These are phyloP conservation scores for Piper longum DNA, from an alignment of 164 flowering plant species.

Conservation along the genomic window DNA sequence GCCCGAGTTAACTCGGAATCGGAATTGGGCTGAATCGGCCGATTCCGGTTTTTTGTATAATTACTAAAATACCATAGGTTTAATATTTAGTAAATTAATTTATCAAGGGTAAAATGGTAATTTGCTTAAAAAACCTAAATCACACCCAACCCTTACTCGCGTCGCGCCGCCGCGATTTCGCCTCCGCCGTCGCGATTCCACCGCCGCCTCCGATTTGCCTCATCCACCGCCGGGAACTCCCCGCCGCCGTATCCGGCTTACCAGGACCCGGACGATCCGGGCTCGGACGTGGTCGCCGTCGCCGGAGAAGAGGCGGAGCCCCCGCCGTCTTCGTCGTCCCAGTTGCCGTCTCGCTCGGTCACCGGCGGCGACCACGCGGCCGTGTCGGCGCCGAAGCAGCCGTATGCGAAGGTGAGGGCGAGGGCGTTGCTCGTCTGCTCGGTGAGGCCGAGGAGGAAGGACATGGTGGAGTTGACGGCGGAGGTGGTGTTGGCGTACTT, in stretches of 20 bases:
- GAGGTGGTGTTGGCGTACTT: constrained; percentile 51
- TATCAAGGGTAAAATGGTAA: too few relatives aligned
- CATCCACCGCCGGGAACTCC: constrained; percentile 6
- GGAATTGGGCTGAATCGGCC: too few relatives aligned
- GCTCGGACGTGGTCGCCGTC: constrained; percentile 2
- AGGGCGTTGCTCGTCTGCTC: constrained; percentile 44
- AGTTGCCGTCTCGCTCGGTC: constrained; percentile 81
- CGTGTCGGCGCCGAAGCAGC: constrained; percentile 29
- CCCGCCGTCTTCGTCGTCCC: constrained; percentile 28
- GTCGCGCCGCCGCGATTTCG: constrained; percentile 39
- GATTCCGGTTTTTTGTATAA: too few relatives aligned
- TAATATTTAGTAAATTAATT: too few relatives aligned
- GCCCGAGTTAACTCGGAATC: too few relatives aligned
- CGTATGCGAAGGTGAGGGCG: constrained; percentile 50
- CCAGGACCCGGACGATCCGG: constrained; percentile 8
- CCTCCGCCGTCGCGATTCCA: constrained; percentile 51
- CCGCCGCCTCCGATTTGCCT: too few relatives aligned
- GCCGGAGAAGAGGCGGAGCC: neutral
- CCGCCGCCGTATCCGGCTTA: constrained; percentile 20
- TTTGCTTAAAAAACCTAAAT: too few relatives aligned
- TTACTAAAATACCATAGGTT: too few relatives aligned
- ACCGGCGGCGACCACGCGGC: constrained; percentile 45
- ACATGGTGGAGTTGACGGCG: constrained; percentile 39
- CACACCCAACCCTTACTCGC: too few relatives aligned
- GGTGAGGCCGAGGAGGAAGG: constrained; percentile 29